phyloP scores from a whole-genome alignment of 208 protist genomes.

The Leishmania arabica region DNA sequence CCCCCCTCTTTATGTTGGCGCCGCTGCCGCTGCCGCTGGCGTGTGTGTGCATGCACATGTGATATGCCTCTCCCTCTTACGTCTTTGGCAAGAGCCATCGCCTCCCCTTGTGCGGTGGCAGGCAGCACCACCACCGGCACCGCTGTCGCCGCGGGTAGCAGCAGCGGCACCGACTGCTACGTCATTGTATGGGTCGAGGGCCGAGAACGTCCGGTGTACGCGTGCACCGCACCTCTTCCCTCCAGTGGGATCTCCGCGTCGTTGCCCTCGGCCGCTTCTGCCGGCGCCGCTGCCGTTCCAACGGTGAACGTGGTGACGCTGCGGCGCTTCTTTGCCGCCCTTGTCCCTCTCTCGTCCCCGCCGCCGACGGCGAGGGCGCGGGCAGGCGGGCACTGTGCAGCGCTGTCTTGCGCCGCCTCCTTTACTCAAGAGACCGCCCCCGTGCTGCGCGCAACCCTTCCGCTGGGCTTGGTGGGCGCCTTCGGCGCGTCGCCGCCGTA shows the following conservation, averaged over 20 bases:
- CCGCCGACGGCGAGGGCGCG: not conserved
- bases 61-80: not conserved
- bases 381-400: not conserved
- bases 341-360: slow-evolving; percentile 10
- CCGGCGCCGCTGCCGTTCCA: not conserved
- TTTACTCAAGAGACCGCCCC: not conserved
- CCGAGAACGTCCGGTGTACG: slow-evolving; percentile 10
- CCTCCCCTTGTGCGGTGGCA: not conserved
- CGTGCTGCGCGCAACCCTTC: not conserved
- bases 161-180: slow-evolving; percentile 3
- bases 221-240: slow-evolving; percentile 7
- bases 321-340: slow-evolving; percentile 16
- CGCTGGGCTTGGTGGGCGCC: not conserved
- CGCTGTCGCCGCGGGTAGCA: not conserved
- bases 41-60: not conserved
- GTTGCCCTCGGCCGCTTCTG: not conserved
- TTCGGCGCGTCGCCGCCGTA: slow-evolving; percentile 1
- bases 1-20: not conserved
- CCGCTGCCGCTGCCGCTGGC: not conserved
- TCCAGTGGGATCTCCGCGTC: not conserved
- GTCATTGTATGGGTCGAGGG: slow-evolving; percentile 21
- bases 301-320: slow-evolving; percentile 5
- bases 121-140: not conserved
- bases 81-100: not conserved
- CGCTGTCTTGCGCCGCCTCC: slow-evolving; percentile 5